A percentile compares a stretch with the other conserved stretches of the same genome.
Evolutionary conservation across 2,329 filamentous ascomycete species (phyloP).

Genomic region (Aspergillus japonicus): DNA sequence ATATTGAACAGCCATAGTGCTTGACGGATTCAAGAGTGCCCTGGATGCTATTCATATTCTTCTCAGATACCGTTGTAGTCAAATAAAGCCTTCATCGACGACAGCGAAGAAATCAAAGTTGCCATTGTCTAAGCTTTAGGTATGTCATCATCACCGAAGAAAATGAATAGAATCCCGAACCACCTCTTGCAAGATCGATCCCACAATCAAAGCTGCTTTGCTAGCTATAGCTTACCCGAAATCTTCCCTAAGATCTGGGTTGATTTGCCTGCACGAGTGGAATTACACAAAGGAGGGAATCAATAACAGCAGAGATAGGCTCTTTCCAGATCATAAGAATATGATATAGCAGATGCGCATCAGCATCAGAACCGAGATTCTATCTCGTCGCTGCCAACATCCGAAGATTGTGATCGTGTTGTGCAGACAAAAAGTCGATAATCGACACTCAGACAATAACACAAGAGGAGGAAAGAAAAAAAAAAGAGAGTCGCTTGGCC

Average conservation of each 20-base stretch:
- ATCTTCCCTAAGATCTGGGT: slow-evolving; percentile 18
- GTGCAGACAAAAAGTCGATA: slow-evolving; percentile 5
- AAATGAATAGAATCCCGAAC: slow-evolving; percentile 14
- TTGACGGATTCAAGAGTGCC: slow-evolving; percentile 11
- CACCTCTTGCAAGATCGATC: slow-evolving; percentile 10
- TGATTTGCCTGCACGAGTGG: neutral
- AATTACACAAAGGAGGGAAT: neutral
- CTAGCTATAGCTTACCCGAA: slow-evolving; percentile 26
- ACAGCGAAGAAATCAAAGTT: slow-evolving; percentile 53
- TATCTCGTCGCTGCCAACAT: slow-evolving; percentile 6
- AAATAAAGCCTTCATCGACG: slow-evolving; percentile 55
- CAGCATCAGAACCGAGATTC: slow-evolving; percentile 18
- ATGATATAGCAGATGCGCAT: slow-evolving; percentile 9
- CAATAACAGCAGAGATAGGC: slow-evolving; percentile 5
- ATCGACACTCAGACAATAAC: neutral
- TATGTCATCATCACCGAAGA: slow-evolving; percentile 49
- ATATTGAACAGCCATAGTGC: slow-evolving; percentile 1
- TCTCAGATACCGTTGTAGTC: slow-evolving; percentile 99
- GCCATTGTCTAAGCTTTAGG: slow-evolving; percentile 47
- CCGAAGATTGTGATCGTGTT: slow-evolving; percentile 10
- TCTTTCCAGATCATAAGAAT: slow-evolving; percentile 18
- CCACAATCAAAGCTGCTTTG: neutral
- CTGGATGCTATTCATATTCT: slow-evolving; percentile 32
- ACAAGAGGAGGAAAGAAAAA: slow-evolving; percentile 11
- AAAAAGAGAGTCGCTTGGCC: slow-evolving; percentile 12